phyloP scores from a whole-genome alignment of 257 asterid genomes.

The Jaltomata sinuosa region DNA sequence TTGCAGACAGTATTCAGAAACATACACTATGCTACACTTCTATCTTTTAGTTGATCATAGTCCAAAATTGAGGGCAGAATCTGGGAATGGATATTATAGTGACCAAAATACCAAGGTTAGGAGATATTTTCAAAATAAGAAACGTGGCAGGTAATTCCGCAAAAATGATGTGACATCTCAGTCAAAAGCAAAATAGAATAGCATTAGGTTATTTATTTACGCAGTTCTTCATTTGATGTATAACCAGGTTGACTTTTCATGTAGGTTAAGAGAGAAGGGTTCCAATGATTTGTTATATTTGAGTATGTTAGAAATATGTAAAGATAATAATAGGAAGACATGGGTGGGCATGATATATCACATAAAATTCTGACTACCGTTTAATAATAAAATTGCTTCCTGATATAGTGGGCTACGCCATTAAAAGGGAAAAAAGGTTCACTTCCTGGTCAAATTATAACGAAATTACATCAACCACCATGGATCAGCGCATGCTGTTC shows the following conservation, averaged over 20 bases:
- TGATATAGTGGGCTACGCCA: neutral
- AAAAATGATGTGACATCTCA: neutral
- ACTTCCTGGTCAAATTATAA: neutral
- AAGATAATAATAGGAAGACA: neutral
- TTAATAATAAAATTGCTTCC: neutral
- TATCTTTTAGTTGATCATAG: neutral
- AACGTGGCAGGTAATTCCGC: neutral
- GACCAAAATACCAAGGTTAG: neutral
- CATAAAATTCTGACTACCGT: neutral
- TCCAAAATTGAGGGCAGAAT: neutral
- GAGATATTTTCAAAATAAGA: neutral
- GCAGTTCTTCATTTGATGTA: neutral
- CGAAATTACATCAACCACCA: neutral
- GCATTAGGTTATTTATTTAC: neutral
- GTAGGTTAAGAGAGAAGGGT: neutral
- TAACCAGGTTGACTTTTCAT: neutral
- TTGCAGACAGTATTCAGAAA: neutral
- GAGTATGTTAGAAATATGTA: neutral
- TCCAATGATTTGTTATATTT: neutral
- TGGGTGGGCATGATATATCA: neutral
- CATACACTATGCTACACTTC: neutral
- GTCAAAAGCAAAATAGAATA: neutral
- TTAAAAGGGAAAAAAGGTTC: neutral
- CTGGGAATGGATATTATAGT: neutral
- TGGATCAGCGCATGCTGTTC: neutral